These are phyloP conservation scores for Puya raimondii DNA, from an alignment of 176 grass and related monocot genomes.

Conservation along the genomic window DNA sequence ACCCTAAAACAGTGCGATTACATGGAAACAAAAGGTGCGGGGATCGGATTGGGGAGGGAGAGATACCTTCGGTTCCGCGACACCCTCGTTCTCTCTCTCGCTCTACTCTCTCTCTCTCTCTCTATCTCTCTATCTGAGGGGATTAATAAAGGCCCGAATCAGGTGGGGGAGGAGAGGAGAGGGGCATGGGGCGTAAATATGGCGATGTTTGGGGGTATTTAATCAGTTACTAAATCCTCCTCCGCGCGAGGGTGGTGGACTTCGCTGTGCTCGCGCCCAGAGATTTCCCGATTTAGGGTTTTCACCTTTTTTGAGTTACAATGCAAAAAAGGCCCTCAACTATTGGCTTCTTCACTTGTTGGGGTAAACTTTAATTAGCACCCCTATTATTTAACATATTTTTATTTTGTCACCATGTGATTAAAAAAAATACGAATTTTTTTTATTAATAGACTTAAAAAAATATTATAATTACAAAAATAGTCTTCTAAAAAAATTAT, in stretches of 20 bases:
- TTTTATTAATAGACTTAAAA: too few species aligned
- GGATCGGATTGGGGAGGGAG: not conserved
- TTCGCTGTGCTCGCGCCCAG: not conserved
- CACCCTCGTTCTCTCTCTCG: not conserved
- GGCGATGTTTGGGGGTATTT: not conserved
- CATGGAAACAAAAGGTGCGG: too few species aligned
- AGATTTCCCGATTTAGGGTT: not conserved
- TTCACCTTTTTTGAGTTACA: not conserved
- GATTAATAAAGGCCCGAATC: constrained; percentile 1
- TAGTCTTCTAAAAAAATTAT: too few species aligned
- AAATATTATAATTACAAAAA: too few species aligned
- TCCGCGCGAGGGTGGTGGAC: not conserved
- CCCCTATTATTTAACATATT: too few species aligned
- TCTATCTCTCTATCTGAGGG: not conserved
- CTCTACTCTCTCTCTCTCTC: not conserved
- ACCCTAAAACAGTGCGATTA: not conserved
- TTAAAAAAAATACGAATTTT: too few species aligned
- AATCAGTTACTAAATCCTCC: not conserved
- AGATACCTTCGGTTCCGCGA: constrained; percentile 3
- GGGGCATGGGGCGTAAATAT: constrained; percentile 1
- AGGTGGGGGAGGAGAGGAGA: not conserved
- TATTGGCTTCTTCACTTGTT: not conserved
- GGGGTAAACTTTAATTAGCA: not conserved
- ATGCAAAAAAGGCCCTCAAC: not conserved
- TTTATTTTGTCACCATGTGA: too few species aligned